These are phyloP conservation scores for Aspergillus terreus DNA, from an alignment of 2,329 filamentous ascomycete species.

Conservation along the genomic window DNA sequence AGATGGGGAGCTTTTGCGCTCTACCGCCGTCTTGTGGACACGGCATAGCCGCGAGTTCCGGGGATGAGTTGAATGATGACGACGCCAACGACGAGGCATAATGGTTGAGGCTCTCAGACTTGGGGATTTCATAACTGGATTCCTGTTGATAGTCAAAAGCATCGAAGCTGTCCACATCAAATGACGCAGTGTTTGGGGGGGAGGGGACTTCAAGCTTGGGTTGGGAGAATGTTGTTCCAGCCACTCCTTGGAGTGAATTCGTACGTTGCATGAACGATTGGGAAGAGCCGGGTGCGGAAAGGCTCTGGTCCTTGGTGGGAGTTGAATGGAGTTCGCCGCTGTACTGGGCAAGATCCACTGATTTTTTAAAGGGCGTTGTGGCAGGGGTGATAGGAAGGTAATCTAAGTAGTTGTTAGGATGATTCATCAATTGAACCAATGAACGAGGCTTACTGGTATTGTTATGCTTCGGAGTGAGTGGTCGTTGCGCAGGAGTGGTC, in stretches of 20 bases:
- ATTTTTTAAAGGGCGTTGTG: slow-evolving; percentile 54
- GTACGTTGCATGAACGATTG: slow-evolving; percentile 43
- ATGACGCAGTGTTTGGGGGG: slow-evolving; percentile 54
- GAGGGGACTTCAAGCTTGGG: slow-evolving; percentile 50
- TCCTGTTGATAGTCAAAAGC: slow-evolving; percentile 52
- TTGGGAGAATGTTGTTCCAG: slow-evolving; percentile 29
- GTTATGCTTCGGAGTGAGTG: slow-evolving; percentile 62
- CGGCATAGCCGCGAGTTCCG: slow-evolving; percentile 48
- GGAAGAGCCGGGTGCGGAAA: slow-evolving; percentile 29
- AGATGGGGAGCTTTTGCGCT: slow-evolving; percentile 29
- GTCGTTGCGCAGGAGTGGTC: slow-evolving; percentile 43
- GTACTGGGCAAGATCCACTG: slow-evolving; percentile 35
- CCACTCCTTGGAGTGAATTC: slow-evolving; percentile 45
- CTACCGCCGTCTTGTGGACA: slow-evolving; percentile 20
- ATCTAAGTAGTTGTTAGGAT: slow-evolving; percentile 35
- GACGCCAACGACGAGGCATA: slow-evolving; percentile 38
- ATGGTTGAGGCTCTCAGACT: slow-evolving; percentile 32
- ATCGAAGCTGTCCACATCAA: slow-evolving; percentile 44
- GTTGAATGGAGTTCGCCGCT: slow-evolving; percentile 38
- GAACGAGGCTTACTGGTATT: slow-evolving; percentile 50
- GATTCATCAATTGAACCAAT: background rate
- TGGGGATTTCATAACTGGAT: slow-evolving; percentile 25
- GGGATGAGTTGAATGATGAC: slow-evolving; percentile 51
- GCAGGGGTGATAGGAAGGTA: slow-evolving; percentile 66
- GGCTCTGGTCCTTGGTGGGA: slow-evolving; percentile 36